Conservation (phyloP, 2,329 filamentous ascomycete genomes). For the Sarocladiaceae sp. region DNA sequence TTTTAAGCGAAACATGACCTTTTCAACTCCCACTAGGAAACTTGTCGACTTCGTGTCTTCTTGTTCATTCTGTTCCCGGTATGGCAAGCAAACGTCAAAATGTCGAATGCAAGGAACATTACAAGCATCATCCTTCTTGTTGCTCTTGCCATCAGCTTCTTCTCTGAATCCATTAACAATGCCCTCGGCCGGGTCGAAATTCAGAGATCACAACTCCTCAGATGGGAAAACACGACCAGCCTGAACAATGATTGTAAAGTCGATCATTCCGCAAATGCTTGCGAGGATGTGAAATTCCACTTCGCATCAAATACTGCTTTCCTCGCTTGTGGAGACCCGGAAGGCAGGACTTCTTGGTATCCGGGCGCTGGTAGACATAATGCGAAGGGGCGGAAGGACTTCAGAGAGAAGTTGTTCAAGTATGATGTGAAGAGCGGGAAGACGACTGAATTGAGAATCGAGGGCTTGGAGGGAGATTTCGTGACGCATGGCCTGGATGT, state of each 20-base stretch:
- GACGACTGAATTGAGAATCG: background rate
- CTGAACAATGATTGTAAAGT: background rate
- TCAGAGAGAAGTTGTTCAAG: constrained; percentile 6
- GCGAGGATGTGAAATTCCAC: constrained; percentile 5
- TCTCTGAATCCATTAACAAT: background rate
- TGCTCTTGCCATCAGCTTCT: background rate
- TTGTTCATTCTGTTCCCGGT: background rate
- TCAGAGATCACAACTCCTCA: background rate
- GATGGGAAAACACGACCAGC: background rate
- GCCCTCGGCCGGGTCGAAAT: background rate
- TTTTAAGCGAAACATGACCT: background rate
- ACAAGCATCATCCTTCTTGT: background rate
- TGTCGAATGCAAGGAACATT: background rate
- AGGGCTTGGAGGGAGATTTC: constrained; percentile 3
- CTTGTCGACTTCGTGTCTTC: too few relatives aligned
- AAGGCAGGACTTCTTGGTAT: background rate
- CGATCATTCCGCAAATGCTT: background rate
- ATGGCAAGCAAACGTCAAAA: background rate
- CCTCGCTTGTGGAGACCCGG: constrained; percentile 3
- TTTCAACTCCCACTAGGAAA: too few relatives aligned
- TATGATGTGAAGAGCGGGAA: background rate
- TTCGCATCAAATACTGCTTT: background rate
- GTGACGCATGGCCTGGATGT: constrained; percentile 5
- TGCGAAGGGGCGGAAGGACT: background rate
- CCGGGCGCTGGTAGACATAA: constrained; percentile 3